These are phyloP conservation scores for Podaxis sp. DNA, from an alignment of 768 basidiomycete species.

Conservation along the genomic window DNA sequence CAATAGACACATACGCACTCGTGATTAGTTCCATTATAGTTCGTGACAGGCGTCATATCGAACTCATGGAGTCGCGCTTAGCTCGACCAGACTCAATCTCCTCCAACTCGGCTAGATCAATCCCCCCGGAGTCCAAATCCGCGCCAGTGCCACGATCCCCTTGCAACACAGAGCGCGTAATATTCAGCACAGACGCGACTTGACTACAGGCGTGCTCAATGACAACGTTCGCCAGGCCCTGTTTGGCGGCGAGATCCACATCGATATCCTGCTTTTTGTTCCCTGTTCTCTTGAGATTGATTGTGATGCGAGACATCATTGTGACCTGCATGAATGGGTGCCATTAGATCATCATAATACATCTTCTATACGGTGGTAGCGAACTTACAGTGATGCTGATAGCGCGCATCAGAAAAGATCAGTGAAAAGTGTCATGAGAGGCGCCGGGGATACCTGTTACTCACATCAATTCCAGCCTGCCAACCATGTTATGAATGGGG, in stretches of 20 bases:
- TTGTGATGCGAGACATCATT: conserved; percentile 71
- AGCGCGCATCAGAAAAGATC: background rate
- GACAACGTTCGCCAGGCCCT: background rate
- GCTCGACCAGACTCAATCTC: background rate
- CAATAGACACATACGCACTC: background rate
- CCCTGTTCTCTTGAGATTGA: conserved; percentile 50
- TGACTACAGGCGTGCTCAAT: conserved; percentile 1
- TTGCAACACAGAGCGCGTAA: background rate
- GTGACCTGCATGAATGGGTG: conserved; percentile 38
- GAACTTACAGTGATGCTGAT: conserved; percentile 10
- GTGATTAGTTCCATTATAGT: background rate
- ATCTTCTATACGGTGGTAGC: background rate
- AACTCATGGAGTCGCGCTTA: background rate
- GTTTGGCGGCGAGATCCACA: background rate
- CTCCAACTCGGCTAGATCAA: background rate
- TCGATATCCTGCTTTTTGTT: conserved; percentile 20
- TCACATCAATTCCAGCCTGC: conserved; percentile 8
- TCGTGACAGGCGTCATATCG: background rate
- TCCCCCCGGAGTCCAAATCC: background rate
- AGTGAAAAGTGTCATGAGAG: background rate
- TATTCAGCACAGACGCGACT: background rate
- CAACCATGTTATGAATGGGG: background rate
- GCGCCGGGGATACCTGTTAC: background rate
- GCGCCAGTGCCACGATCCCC: background rate
- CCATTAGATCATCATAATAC: background rate